Evolutionary conservation across 208 protist genomes (phyloP).

Genomic region (Crithidia fasciculata): DNA sequence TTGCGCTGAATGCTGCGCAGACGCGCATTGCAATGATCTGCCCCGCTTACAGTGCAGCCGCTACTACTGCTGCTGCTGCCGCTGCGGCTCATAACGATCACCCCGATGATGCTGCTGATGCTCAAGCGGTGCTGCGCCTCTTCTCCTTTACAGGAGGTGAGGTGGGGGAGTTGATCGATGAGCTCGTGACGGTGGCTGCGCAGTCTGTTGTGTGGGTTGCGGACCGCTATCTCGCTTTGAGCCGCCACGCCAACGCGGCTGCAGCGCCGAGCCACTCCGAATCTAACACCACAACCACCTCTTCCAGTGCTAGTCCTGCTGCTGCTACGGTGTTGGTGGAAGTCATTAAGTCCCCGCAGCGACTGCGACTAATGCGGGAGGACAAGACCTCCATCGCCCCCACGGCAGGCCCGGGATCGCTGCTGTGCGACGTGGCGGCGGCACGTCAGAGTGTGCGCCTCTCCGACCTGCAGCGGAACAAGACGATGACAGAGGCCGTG

Average conservation of each 20-base stretch:
- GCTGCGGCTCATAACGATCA: neutral
- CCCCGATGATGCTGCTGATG: neutral
- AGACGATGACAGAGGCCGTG: slow-evolving; percentile 34
- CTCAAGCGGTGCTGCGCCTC: slow-evolving; percentile 23
- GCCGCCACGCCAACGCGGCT: neutral
- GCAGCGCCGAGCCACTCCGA: neutral
- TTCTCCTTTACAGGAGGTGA: slow-evolving; percentile 37
- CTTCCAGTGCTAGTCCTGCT: neutral
- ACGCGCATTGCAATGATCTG: slow-evolving; percentile 39
- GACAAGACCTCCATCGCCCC: slow-evolving; percentile 11
- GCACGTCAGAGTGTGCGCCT: slow-evolving; percentile 38
- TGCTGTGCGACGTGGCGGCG: slow-evolving; percentile 18
- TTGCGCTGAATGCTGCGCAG: slow-evolving; percentile 32
- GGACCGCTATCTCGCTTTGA: slow-evolving; percentile 15
- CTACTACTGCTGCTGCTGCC: neutral
- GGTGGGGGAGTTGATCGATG: slow-evolving; percentile 55
- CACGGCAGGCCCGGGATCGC: slow-evolving; percentile 4
- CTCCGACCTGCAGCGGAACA: slow-evolving; percentile 64
- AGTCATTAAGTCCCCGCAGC: slow-evolving; percentile 11
- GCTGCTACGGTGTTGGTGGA: slow-evolving; percentile 23
- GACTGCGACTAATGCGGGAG: slow-evolving; percentile 19
- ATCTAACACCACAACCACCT: neutral
- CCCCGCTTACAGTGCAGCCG: slow-evolving; percentile 22
- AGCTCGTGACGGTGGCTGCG: slow-evolving; percentile 41
- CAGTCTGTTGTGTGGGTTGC: slow-evolving; percentile 61